Evolutionary conservation across 352 stramenopile species (phyloP).

Genomic region (Globisporangium apiculatum): DNA sequence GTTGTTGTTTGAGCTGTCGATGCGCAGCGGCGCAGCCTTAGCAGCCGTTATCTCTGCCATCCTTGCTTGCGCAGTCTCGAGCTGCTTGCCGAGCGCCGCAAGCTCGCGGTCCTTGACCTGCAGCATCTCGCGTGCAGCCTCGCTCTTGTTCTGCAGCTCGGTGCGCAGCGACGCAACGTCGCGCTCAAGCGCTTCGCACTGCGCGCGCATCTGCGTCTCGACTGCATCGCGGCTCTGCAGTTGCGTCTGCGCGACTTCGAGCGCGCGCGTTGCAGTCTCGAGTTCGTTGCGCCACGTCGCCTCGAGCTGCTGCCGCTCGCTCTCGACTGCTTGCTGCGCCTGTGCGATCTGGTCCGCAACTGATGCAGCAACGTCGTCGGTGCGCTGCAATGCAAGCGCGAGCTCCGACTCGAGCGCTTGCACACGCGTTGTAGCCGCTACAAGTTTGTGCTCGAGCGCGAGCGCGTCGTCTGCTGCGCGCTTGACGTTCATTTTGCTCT

Average conservation of each 20-base stretch:
- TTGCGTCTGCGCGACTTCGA: conserved; percentile 18
- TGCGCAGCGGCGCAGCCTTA: not conserved
- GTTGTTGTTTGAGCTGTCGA: conserved; percentile 14
- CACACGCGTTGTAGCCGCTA: conserved; percentile 30
- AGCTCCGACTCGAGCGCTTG: conserved; percentile 29
- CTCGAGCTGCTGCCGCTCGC: conserved; percentile 22
- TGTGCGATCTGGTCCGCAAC: conserved; percentile 15
- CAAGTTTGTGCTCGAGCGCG: conserved; percentile 40
- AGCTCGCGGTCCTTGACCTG: conserved; percentile 50
- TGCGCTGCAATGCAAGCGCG: conserved; percentile 14
- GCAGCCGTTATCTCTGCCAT: conserved; percentile 3
- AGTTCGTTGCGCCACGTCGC: conserved; percentile 21
- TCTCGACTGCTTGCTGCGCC: conserved; percentile 18
- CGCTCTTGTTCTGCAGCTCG: conserved; percentile 27
- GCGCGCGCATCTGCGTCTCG: conserved; percentile 18
- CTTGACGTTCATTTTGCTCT: conserved; percentile 55
- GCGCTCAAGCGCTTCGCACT: conserved; percentile 24
- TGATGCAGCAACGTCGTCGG: conserved; percentile 19
- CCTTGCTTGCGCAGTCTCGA: conserved; percentile 30
- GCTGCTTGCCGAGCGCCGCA: conserved; percentile 32
- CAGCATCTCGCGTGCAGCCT: conserved; percentile 33
- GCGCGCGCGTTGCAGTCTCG: conserved; percentile 24
- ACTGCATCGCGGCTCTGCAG: conserved; percentile 21
- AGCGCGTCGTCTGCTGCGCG: conserved; percentile 33
- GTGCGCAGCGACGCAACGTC: conserved; percentile 29